These are phyloP conservation scores for Chaetoceros tenuissimus DNA, from an alignment of 108 stramenopile species.

Conservation along the genomic window DNA sequence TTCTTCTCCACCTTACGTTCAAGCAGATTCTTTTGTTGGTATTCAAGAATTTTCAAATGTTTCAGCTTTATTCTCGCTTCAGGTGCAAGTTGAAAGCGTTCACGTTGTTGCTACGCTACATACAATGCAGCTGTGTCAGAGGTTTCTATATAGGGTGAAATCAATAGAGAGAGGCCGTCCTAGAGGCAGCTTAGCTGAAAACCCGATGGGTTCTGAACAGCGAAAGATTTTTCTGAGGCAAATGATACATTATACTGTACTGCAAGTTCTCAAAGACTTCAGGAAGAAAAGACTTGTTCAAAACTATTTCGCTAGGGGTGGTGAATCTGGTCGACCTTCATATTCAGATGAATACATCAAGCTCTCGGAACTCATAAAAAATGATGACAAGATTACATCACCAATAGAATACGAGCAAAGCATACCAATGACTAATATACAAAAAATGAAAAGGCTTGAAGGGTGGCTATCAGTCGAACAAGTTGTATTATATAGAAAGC, in stretches of 20 bases:
- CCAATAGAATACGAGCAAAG: too few species aligned
- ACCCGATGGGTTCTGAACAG: background rate
- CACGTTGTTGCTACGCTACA: background rate
- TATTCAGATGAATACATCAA: too few species aligned
- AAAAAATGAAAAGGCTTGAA: too few species aligned
- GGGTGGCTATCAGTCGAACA: conserved; percentile 60
- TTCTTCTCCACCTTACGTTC: too few species aligned
- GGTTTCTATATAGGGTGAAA: background rate
- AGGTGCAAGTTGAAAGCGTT: background rate
- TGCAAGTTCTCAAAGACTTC: background rate
- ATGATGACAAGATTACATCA: too few species aligned
- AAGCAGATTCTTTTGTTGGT: too few species aligned
- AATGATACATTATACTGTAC: background rate
- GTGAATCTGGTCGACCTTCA: too few species aligned
- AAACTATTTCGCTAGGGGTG: background rate
- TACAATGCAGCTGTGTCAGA: background rate
- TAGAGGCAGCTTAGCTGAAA: background rate
- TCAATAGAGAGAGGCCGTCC: conserved; percentile 8
- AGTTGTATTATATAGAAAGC: conserved; percentile 58
- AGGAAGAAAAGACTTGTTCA: background rate
- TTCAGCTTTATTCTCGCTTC: background rate
- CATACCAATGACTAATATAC: too few species aligned
- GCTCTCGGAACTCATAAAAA: too few species aligned
- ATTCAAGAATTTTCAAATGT: too few species aligned
- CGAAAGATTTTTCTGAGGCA: conserved; percentile 6